Evolutionary conservation across 2,329 filamentous ascomycete species (phyloP), one percentile per base, ranked within the genome.

Genomic region (Cladophialophora immunda): DNA sequence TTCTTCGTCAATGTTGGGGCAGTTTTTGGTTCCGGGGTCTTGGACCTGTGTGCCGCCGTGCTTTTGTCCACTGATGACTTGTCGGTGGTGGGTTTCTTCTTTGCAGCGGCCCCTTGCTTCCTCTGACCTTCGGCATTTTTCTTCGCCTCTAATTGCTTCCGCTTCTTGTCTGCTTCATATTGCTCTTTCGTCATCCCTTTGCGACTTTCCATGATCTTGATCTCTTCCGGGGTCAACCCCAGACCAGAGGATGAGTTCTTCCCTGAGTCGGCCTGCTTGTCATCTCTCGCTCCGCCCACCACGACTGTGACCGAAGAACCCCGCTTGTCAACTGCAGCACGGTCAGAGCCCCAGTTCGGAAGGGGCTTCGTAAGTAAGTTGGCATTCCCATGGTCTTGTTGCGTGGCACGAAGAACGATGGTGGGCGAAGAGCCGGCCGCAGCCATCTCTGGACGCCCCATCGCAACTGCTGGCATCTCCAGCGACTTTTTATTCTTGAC

Each of bases 141-240:
- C 19, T 66, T 64, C 25, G 65, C 54, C 36, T 67, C 68, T n/a
- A 41, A 32, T 30, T 61, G 63, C 56, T 64, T 58, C 17, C 62
- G 64, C 52, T 62, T 66, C 54, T 71, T 71, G 13, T 67, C 59
- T 5, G 62, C 64, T 63, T 62, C 64, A 27, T 65, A 66, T 55
- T 72, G 58, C 55, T 70, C 64, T 34, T 69, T 61, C 25, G 70
- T 72, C 66, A 69, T 61, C 25, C 50, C 60, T 58, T 63, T 58
- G 22, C 68, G 64, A 41, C 64, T 68, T 63, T 70, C 62, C 62
- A 70, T 52, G 32, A 60, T 64, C 55, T 53, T 67, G 36, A 68
- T 64, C 55, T 72, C 68, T 62, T 70, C 67, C 27, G 67, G 60
- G 11, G 70, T 72, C 53, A 70, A 54, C n/a, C 66, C 68, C 19